Conservation (phyloP, 2,329 filamentous ascomycete genomes). For the Fusarium sp. region DNA sequence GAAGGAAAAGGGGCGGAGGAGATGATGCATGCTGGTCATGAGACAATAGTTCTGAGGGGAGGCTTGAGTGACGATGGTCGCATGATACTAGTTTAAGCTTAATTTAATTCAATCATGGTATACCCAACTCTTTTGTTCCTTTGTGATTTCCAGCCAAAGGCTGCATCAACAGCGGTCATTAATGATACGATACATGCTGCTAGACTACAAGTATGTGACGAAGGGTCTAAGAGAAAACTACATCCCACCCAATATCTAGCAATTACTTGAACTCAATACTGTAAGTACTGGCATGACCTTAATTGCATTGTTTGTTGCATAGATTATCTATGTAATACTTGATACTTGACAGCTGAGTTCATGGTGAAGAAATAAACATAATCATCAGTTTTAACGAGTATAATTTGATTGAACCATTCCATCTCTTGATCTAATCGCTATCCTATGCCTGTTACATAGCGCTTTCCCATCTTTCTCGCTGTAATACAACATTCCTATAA, state of each 20-base stretch:
- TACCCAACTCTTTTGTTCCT: neutral
- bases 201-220: neutral
- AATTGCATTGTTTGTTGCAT: neutral
- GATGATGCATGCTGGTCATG: constrained; percentile 38
- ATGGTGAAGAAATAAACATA: neutral
- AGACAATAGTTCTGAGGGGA: neutral
- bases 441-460: neutral
- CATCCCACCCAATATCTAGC: neutral
- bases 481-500: neutral
- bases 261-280: neutral
- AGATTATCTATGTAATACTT: neutral
- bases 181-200: no score
- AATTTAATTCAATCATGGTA: constrained; percentile 13
- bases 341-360: neutral
- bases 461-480: neutral
- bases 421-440: neutral
- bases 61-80: constrained; percentile 20
- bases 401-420: neutral
- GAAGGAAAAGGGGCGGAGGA: constrained; percentile 3
- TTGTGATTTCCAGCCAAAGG: neutral
- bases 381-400: neutral
- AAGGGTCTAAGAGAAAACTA: neutral
- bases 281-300: neutral
- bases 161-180: neutral
- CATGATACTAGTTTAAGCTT: constrained; percentile 10